Percentiles rank a stretch among this genome's conserved stretches.
Conservation (phyloP, 116 monocot genomes). For the Thalassia testudinum region DNA sequence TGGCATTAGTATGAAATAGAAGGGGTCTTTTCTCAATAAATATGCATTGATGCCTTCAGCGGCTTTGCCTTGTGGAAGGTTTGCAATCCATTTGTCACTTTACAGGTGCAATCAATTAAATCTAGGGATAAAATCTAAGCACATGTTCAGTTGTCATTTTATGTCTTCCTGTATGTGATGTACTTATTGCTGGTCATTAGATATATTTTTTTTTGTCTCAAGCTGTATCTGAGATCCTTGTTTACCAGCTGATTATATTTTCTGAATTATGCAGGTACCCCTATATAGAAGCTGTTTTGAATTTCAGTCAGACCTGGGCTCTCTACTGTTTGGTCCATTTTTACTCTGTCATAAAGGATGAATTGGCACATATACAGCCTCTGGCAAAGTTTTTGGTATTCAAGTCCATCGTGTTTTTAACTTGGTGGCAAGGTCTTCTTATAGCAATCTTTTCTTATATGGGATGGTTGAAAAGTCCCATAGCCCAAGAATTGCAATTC, state of each 20-base stretch:
- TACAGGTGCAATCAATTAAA: too few relatives aligned
- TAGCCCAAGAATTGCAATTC: slow-evolving; percentile 69
- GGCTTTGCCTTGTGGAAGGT: too few relatives aligned
- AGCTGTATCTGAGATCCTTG: too few relatives aligned
- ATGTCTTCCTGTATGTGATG: too few relatives aligned
- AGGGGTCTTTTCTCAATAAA: too few relatives aligned
- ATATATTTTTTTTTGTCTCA: too few relatives aligned
- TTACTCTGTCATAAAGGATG: slow-evolving; percentile 67
- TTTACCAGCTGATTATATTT: neutral
- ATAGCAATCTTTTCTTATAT: slow-evolving; percentile 54
- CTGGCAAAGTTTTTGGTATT: slow-evolving; percentile 72
- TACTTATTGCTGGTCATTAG: too few relatives aligned
- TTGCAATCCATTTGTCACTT: too few relatives aligned
- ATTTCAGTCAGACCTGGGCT: slow-evolving; percentile 96
- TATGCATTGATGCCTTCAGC: too few relatives aligned
- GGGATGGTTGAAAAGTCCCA: slow-evolving; percentile 74
- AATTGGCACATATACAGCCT: slow-evolving; percentile 65
- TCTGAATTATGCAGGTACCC: slow-evolving; percentile 41
- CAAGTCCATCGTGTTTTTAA: slow-evolving; percentile 79
- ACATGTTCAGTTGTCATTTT: too few relatives aligned
- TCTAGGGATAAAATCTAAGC: too few relatives aligned
- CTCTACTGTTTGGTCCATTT: slow-evolving; percentile 81
- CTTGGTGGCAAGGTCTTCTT: slow-evolving; percentile 88
- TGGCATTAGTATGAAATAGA: too few relatives aligned
- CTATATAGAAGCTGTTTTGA: slow-evolving; percentile 74